A percentile compares a stretch with the other conserved stretches of the same genome.
Evolutionary conservation across 179 eudicot genomes (phyloP).

Genomic region (Vitellaria paradoxa): DNA sequence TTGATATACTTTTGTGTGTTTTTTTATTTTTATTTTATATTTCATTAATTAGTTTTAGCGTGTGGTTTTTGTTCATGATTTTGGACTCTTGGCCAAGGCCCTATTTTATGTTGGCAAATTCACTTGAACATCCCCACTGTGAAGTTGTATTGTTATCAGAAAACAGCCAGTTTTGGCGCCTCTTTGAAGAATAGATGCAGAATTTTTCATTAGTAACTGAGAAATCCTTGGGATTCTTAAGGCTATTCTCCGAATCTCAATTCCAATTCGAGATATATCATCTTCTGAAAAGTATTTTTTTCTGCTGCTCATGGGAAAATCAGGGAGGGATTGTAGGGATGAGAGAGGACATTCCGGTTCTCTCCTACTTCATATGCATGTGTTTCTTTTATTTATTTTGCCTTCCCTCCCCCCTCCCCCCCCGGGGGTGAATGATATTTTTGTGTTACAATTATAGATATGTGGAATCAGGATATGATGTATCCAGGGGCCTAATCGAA

Average conservation of each 20-base stretch:
- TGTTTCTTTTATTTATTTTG: neutral
- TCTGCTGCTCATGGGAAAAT: neutral
- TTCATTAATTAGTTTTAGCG: slow-evolving; percentile 7
- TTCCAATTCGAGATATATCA: neutral
- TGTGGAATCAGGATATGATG: no score
- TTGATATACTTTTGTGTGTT: neutral
- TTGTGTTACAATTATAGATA: no score
- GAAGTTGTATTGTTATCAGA: neutral
- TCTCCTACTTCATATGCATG: neutral
- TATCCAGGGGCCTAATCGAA: neutral
- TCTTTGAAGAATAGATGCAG: neutral
- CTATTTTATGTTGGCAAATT: neutral
- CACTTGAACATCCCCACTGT: slow-evolving; percentile 1
- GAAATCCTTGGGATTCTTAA: neutral
- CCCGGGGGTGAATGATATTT: no score
- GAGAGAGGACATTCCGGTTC: neutral
- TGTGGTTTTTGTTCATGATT: neutral
- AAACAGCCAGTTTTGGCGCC: neutral
- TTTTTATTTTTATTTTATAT: no score
- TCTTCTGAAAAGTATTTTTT: neutral
- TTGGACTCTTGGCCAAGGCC: neutral
- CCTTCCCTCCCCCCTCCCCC: no score
- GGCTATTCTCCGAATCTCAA: neutral
- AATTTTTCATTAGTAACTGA: neutral
- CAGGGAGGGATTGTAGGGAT: neutral